These are phyloP conservation scores for Diaporthe eres DNA, from an alignment of 2,329 filamentous ascomycete genomes.

Conservation along the genomic window DNA sequence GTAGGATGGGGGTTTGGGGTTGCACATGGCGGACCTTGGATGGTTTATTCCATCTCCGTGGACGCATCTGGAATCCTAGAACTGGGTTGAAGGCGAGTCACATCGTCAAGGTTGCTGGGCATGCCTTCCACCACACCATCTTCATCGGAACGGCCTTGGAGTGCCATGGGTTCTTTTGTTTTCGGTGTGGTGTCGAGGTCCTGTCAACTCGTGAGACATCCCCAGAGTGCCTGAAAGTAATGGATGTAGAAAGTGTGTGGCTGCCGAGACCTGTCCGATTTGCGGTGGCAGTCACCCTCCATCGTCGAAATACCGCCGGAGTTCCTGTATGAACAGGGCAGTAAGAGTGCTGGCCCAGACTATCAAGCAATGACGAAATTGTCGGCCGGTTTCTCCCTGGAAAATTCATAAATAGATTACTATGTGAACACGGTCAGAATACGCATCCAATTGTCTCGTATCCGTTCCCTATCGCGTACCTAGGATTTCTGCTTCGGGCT, in stretches of 20 bases:
- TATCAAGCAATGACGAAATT: background rate
- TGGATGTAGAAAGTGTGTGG: background rate
- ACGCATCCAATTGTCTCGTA: background rate
- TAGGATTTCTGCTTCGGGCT: background rate
- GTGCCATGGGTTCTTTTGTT: background rate
- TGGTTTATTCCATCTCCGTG: background rate
- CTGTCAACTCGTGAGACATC: background rate
- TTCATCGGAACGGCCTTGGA: background rate
- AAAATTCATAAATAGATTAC: background rate
- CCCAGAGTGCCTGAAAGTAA: too few species aligned
- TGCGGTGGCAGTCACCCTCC: too few species aligned
- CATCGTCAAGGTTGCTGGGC: background rate
- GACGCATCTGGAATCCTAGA: background rate
- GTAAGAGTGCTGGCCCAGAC: too few species aligned
- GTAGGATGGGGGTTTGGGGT: background rate
- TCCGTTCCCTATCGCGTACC: background rate
- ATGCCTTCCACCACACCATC: background rate
- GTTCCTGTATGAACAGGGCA: background rate
- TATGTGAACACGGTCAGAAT: background rate
- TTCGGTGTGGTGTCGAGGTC: background rate
- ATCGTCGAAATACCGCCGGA: background rate
- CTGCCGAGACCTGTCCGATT: background rate
- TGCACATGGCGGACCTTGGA: background rate
- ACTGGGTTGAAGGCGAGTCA: too few species aligned
- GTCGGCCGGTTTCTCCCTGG: background rate